Conservation (phyloP, 2,329 filamentous ascomycete species). For the Colletotrichum abscissum region DNA sequence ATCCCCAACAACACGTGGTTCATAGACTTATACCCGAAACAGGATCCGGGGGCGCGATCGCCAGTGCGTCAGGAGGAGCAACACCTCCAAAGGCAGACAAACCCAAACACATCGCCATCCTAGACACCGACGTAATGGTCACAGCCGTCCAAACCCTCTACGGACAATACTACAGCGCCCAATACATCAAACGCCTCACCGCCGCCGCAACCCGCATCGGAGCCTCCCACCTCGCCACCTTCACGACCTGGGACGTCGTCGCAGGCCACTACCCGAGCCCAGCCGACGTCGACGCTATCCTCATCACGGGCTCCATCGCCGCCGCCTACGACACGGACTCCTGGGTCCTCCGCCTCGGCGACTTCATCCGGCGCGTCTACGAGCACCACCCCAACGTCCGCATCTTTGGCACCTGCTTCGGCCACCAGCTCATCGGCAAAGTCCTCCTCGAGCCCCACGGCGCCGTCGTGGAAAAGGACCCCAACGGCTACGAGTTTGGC, state of each 20-base stretch:
- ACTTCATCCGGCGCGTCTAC: slow-evolving; percentile 48
- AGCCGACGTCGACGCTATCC: slow-evolving; percentile 43
- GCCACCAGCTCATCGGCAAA: slow-evolving; percentile 59
- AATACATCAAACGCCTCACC: slow-evolving; percentile 17
- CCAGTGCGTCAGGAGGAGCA: background rate
- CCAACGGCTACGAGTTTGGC: slow-evolving; percentile 58
- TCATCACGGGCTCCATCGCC: slow-evolving; percentile 48
- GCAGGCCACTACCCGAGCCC: slow-evolving; percentile 42
- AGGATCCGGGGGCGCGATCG: background rate
- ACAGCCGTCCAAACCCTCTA: slow-evolving; percentile 10
- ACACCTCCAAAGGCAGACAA: background rate
- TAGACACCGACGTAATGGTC: slow-evolving; percentile 24
- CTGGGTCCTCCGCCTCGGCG: slow-evolving; percentile 57
- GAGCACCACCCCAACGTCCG: slow-evolving; percentile 43
- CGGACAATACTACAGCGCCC: slow-evolving; percentile 19
- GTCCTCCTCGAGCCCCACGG: slow-evolving; percentile 44
- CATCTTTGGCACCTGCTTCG: slow-evolving; percentile 59
- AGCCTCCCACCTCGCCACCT: slow-evolving; percentile 25
- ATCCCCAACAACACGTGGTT: too few relatives aligned
- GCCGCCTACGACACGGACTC: slow-evolving; percentile 55
- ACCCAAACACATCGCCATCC: slow-evolving; percentile 6
- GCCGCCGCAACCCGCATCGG: background rate
- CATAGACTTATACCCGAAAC: background rate
- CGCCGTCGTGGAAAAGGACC: slow-evolving; percentile 47
- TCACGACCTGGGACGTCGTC: slow-evolving; percentile 46